Base-by-base conservation (phyloP, 164 flowering plant genomes). In the Tetrastigma voinierianum region DNA sequence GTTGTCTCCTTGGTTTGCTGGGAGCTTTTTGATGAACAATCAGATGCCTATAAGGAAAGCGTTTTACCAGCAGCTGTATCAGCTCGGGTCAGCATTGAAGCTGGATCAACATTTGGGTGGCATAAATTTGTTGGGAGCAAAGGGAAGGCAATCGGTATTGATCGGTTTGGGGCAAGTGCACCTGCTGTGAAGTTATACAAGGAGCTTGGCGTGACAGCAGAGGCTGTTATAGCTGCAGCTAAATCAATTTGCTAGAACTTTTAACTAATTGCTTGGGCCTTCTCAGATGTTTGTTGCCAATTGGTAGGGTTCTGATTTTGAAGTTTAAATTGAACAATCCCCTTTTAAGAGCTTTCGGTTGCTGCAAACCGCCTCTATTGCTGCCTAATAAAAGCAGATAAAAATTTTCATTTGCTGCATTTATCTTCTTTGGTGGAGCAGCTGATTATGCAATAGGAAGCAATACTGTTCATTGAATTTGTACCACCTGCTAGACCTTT, bases 81-180 rank as follows among this genome's bases (percentile, higher is more conserved):
- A 20, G 94, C 94, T 54, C 84, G 97, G 71, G 93, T 95, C 32
- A 92, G 98, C 75, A 83, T 95, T 67, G 99, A 95, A 76, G 98
- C 98, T 54, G 99, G 90, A 20, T 71, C 96, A 9, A 96, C 98
- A 53, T 96, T 96, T 61, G 97, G 99, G 56, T 96, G 99, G 99
- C 72, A 52, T 49, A 89, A 86, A 83, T 70, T 86, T 64, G 90
- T 93, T 44, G 97, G 97, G 67, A 46, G 72, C 72, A 79, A 78
- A 71, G 99, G 99, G 24, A 89, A 90, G 83, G 77, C 96, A 0
- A 87, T 96, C 23, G 99, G 99, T 0, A 87, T 96, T 43, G 96
- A 96, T 73, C 71, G 77, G 16, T 96, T 92, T 68, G 99, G 99
- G 1, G 98, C 99, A 0, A 89, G 97, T 81, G 99, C 99, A 48